phyloP scores from a whole-genome alignment of 805 yeast species.

The Schizosaccharomyces octosporus region DNA sequence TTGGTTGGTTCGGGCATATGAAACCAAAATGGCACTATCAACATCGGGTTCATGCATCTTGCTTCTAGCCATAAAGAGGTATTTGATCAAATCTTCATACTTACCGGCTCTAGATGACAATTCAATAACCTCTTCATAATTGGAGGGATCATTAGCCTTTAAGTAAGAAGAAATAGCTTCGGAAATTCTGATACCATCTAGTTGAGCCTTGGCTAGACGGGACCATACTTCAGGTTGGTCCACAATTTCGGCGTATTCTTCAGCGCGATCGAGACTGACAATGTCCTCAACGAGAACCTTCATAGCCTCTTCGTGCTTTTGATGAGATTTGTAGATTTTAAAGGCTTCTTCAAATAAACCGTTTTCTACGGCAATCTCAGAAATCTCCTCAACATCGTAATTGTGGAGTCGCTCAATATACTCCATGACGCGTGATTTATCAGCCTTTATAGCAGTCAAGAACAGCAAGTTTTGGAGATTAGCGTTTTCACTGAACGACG shows the following conservation, averaged over 20 bases:
- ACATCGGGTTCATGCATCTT: slow-evolving; percentile 72
- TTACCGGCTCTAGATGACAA: slow-evolving; percentile 89
- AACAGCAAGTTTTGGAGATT: slow-evolving; percentile 81
- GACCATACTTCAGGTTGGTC: slow-evolving; percentile 78
- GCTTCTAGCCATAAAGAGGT: slow-evolving; percentile 74
- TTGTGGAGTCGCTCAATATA: slow-evolving; percentile 77
- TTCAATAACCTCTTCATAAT: slow-evolving; percentile 78
- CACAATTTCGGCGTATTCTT: slow-evolving; percentile 70
- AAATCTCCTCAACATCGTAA: slow-evolving; percentile 82
- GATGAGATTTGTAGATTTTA: slow-evolving; percentile 70
- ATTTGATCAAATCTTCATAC: slow-evolving; percentile 74
- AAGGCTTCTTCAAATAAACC: slow-evolving; percentile 82
- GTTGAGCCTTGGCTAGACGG: slow-evolving; percentile 85
- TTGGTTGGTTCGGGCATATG: slow-evolving; percentile 58
- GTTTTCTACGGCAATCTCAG: slow-evolving; percentile 71
- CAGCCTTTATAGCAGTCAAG: slow-evolving; percentile 88
- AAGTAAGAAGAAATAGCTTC: slow-evolving; percentile 84
- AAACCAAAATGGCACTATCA: slow-evolving; percentile 75
- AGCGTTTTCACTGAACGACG: slow-evolving; percentile 87
- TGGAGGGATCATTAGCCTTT: slow-evolving; percentile 73
- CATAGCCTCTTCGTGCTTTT: slow-evolving; percentile 54
- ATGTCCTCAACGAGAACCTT: slow-evolving; percentile 77
- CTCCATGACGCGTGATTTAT: slow-evolving; percentile 55
- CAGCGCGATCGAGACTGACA: slow-evolving; percentile 86
- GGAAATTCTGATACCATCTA: slow-evolving; percentile 73